Evolutionary conservation across 177 flowering plant species (phyloP).

Genomic region (Tripterygium wilfordii): DNA sequence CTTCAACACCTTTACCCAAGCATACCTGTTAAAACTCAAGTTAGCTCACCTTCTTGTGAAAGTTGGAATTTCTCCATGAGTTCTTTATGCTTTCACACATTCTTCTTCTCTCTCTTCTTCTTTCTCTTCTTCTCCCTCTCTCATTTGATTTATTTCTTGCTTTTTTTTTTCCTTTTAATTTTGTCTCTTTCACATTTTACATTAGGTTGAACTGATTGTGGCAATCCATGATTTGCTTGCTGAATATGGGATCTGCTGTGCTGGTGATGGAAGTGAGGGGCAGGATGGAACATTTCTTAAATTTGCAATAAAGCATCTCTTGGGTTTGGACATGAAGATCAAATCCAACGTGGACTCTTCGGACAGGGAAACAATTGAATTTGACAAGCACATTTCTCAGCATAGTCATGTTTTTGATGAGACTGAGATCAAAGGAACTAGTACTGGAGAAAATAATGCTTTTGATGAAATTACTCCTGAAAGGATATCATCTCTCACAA

Average conservation of each 20-base stretch:
- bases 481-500: conserved; percentile 16
- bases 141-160: neutral
- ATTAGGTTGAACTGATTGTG: conserved; percentile 78
- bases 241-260: conserved; percentile 93
- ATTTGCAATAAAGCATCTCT: conserved; percentile 84
- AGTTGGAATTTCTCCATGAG: conserved; percentile 3
- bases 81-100: no score
- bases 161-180: neutral
- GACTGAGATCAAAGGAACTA: conserved; percentile 17
- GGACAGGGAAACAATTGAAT: conserved; percentile 29
- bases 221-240: conserved; percentile 91
- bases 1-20: conserved; percentile 71
- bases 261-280: conserved; percentile 62
- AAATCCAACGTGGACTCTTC: conserved; percentile 46
- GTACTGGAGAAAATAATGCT: conserved; percentile 19
- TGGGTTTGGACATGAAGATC: conserved; percentile 81
- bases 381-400: conserved; percentile 11
- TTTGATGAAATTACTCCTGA: conserved; percentile 23
- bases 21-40: conserved; percentile 67
- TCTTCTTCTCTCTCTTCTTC: neutral
- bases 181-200: conserved; percentile 7
- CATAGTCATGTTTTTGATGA: no score
- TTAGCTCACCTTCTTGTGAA: conserved; percentile 21
- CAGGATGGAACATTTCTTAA: conserved; percentile 89
- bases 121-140: no score